Evolutionary conservation across 1,284 basidiomycete species (phyloP).

Genomic region (Cystobasidium pallidum): DNA sequence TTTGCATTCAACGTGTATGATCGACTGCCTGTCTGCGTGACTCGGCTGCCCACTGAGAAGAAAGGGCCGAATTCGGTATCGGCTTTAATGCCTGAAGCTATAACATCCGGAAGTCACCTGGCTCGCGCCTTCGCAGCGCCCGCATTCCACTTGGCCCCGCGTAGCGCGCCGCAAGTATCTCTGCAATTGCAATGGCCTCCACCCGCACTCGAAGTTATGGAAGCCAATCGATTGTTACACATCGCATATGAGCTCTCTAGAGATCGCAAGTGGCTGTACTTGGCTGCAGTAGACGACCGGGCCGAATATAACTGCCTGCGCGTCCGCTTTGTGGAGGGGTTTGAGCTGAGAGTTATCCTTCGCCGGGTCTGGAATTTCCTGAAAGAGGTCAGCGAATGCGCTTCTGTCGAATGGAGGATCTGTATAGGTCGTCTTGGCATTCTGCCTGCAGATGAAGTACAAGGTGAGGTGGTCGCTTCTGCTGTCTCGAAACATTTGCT

Average conservation of each 20-base stretch:
- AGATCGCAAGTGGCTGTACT: conserved; percentile 69
- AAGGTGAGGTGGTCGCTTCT: conserved; percentile 64
- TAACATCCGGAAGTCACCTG: conserved; percentile 55
- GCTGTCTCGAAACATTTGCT: background rate
- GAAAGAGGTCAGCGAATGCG: conserved; percentile 64
- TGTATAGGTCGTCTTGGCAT: conserved; percentile 69
- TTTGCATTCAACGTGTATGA: conserved; percentile 70
- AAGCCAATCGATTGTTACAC: conserved; percentile 71
- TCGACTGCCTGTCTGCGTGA: conserved; percentile 66
- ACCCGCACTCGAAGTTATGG: conserved; percentile 67
- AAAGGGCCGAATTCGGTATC: conserved; percentile 3
- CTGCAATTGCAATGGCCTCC: conserved; percentile 60
- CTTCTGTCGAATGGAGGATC: conserved; percentile 76
- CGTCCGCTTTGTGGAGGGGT: conserved; percentile 60
- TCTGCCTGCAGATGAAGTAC: conserved; percentile 65
- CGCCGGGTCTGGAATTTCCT: conserved; percentile 65
- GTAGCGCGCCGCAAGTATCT: conserved; percentile 60
- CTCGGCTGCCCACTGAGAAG: conserved; percentile 57
- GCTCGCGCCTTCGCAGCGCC: conserved; percentile 64
- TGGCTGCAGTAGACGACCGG: conserved; percentile 73
- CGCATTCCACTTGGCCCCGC: conserved; percentile 66
- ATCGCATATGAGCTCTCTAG: conserved; percentile 68
- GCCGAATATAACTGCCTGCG: conserved; percentile 71
- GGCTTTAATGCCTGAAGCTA: conserved; percentile 53
- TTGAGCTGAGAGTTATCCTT: conserved; percentile 34